These are phyloP conservation scores for Aspergillus novoparasiticus DNA, from an alignment of 2,329 filamentous ascomycete genomes.

Conservation along the genomic window DNA sequence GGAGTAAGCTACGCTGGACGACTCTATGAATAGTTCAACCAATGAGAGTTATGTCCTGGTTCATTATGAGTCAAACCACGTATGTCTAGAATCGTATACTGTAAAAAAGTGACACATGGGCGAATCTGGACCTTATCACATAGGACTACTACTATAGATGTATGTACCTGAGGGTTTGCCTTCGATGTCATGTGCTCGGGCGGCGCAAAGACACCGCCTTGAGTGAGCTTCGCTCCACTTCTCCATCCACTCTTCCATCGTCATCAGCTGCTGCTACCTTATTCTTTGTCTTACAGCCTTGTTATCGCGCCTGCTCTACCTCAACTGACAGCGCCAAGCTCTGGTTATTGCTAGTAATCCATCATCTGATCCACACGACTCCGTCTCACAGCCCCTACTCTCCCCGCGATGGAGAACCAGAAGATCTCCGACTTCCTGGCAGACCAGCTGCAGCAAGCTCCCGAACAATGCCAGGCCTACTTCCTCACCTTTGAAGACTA, in stretches of 20 bases:
- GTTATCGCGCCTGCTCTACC: not conserved
- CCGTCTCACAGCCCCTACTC: constrained; percentile 10
- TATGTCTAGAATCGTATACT: not conserved
- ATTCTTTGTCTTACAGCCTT: constrained; percentile 12
- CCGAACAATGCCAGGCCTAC: constrained; percentile 82
- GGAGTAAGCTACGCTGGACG: not conserved
- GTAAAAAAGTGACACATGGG: not conserved
- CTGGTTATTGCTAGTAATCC: constrained; percentile 8
- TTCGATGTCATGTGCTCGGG: constrained; percentile 25
- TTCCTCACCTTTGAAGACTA: constrained; percentile 92
- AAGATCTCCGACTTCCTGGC: constrained; percentile 89
- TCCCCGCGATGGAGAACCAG: constrained; percentile 73
- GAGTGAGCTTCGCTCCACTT: constrained; percentile 24
- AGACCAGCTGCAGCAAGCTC: constrained; percentile 84
- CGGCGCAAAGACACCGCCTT: constrained; percentile 29
- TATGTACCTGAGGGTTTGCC: not conserved
- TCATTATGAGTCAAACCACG: not conserved
- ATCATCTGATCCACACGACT: constrained; percentile 16
- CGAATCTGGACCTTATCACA: not conserved
- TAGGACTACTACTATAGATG: not conserved
- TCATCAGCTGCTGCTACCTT: constrained; percentile 12
- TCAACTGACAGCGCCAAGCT: not conserved
- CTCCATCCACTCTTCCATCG: constrained; percentile 11
- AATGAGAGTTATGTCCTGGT: not conserved
- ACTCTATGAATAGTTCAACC: not conserved